These are phyloP conservation scores for Talinum fruticosum DNA, from an alignment of 148 eudicot genomes.

Conservation along the genomic window DNA sequence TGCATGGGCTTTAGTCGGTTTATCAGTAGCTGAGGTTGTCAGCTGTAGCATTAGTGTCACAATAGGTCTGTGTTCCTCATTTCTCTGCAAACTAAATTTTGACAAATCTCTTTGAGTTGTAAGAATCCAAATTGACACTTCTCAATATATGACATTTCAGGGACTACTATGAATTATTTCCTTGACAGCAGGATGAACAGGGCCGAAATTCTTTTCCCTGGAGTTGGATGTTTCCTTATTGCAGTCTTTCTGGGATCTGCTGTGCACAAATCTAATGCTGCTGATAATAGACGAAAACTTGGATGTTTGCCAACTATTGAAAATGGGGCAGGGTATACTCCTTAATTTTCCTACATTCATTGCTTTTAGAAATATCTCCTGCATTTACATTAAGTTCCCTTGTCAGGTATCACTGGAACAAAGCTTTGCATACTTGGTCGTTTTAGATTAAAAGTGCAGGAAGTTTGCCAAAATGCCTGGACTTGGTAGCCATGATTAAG, in stretches of 20 bases:
- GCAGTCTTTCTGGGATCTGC: conserved; percentile 71
- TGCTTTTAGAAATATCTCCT: too few species aligned
- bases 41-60: conserved; percentile 74
- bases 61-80: conserved; percentile 43
- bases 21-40: conserved; percentile 71
- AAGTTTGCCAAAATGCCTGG: too few species aligned
- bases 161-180: conserved; percentile 78
- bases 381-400: too few species aligned
- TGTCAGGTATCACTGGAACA: too few species aligned
- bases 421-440: too few species aligned
- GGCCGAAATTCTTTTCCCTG: conserved; percentile 80
- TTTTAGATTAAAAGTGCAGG: too few species aligned
- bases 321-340: conserved; percentile 39
- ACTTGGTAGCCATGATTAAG: too few species aligned
- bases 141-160: conserved; percentile 32
- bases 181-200: conserved; percentile 76
- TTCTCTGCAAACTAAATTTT: not conserved
- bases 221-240: conserved; percentile 74
- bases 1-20: conserved; percentile 80
- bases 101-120: not conserved
- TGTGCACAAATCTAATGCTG: conserved; percentile 62
- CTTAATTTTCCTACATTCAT: too few species aligned
- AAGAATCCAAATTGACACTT: not conserved
- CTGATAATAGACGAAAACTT: conserved; percentile 64
- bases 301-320: conserved; percentile 17